Percentiles rank a stretch among this genome's conserved stretches.
Evolutionary conservation across 371 early-diverging fungal species (phyloP).

Genomic region (Lichtheimia hyalospora): DNA sequence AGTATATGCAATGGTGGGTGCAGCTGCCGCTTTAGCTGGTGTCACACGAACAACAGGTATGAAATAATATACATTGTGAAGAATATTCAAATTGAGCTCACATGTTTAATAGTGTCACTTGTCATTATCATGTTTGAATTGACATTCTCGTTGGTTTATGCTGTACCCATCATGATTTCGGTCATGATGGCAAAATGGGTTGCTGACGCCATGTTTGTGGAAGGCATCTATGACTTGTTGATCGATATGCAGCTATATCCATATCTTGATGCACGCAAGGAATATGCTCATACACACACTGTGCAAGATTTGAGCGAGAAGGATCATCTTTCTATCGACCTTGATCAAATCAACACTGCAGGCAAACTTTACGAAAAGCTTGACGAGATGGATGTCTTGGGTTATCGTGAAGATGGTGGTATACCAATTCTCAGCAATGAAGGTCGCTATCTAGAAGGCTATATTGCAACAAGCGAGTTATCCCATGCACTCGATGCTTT

Average conservation of each 20-base stretch:
- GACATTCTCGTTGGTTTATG: slow-evolving; percentile 85
- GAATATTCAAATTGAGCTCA: neutral
- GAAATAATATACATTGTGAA: neutral
- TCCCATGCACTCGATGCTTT: slow-evolving; percentile 67
- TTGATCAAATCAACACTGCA: slow-evolving; percentile 61
- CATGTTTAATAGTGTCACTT: slow-evolving; percentile 64
- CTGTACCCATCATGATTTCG: slow-evolving; percentile 86
- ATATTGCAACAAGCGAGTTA: slow-evolving; percentile 82
- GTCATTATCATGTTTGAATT: slow-evolving; percentile 97
- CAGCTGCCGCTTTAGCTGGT: slow-evolving; percentile 89
- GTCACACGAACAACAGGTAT: slow-evolving; percentile 87
- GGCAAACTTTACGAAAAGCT: slow-evolving; percentile 58
- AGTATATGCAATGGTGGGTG: slow-evolving; percentile 94
- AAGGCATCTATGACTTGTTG: slow-evolving; percentile 84
- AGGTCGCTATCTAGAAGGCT: slow-evolving; percentile 73
- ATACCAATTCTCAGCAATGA: slow-evolving; percentile 77
- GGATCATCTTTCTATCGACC: slow-evolving; percentile 56
- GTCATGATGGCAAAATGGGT: slow-evolving; percentile 86
- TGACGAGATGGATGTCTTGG: slow-evolving; percentile 52
- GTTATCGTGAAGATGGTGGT: slow-evolving; percentile 75
- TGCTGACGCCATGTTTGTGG: slow-evolving; percentile 75
- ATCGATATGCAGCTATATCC: slow-evolving; percentile 84
- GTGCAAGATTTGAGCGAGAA: slow-evolving; percentile 42
- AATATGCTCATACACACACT: slow-evolving; percentile 66
- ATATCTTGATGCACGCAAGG: slow-evolving; percentile 81